These are phyloP conservation scores for Trichoderma sp. DNA, from an alignment of 2,329 filamentous ascomycete species.

Conservation along the genomic window DNA sequence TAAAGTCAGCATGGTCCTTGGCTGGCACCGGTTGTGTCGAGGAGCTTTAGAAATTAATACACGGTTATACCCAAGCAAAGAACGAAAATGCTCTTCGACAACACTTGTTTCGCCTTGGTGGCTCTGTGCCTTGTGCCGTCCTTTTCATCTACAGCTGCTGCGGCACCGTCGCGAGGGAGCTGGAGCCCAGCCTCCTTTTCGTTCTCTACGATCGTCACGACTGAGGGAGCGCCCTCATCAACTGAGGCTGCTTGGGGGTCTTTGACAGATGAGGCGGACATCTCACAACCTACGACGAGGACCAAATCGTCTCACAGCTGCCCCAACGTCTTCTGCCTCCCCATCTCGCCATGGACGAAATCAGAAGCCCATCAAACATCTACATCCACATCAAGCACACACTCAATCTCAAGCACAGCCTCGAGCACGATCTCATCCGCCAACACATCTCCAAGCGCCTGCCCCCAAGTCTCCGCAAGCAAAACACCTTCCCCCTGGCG, in stretches of 20 bases:
- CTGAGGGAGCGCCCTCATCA: background rate
- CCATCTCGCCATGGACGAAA: conserved; percentile 4
- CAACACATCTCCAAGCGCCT: background rate
- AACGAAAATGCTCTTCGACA: background rate
- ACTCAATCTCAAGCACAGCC: too few relatives aligned
- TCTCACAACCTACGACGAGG: background rate
- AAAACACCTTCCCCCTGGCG: background rate
- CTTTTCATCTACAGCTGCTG: background rate
- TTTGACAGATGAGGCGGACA: background rate
- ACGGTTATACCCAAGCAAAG: background rate
- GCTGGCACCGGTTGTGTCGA: background rate
- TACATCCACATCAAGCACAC: background rate
- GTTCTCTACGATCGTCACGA: background rate
- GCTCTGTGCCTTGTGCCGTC: background rate
- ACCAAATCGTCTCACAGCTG: background rate
- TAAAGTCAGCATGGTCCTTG: conserved; percentile 1
- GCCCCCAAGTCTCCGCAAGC: background rate
- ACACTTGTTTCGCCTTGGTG: background rate
- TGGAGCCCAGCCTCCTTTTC: background rate
- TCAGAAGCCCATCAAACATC: background rate
- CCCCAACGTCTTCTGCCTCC: background rate
- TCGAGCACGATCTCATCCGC: too few relatives aligned
- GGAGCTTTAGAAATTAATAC: conserved; percentile 4
- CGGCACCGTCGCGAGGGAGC: background rate
- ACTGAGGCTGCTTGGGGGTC: background rate